Base-by-base conservation (phyloP, 2,329 filamentous ascomycete species). In the Grosmannia serpens region DNA sequence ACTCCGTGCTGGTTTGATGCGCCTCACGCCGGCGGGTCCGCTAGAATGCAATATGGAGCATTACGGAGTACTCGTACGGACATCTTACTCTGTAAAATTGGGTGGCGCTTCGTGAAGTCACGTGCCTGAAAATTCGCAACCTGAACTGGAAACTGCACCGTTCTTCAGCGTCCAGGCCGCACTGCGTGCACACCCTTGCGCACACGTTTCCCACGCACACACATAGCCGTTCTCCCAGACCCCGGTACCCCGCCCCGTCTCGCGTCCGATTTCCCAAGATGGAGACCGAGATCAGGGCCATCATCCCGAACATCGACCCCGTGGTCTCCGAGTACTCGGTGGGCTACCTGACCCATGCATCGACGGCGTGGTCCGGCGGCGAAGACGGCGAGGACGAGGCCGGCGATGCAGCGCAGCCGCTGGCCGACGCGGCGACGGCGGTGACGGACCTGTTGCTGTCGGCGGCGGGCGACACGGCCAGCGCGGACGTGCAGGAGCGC, bases 301-400 rank as follows among this genome's bases (percentile, higher is more conserved):
- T 90, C 65, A 83, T 96, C 65, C 91, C 91, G 62, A 87, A 88
- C 69, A 89, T 96, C 65, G 91, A 96, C 74, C 89, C 87, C 60
- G 81, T 95, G 62, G 78, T 96, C 65, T 91, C 90, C 54, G 89
- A 95, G 74, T 96, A 96, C 74, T 94, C 91, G 50, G 89, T 90
- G 64, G 94, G 94, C 59, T 99, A 97, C 70, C 80, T 99, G 66
- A 91, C 85, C 68, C 92, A 99, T 78, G 94, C 94, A 54, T 94
- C 91, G 53, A 91, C 86, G 64, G 79, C 88, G 56, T 95, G 88
- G 78, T 79, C 84, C 61, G 82, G 85, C 57, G 90, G 79, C 20
- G 79, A 83, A 56, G 90, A 95, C 20, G 53, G 20, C 22, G 55
- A 46, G 8, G 31, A 7, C 17, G 33, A 24, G 7, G 35, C 5